Percentiles rank a stretch among this genome's conserved stretches.
phyloP scores from a whole-genome alignment of 1,284 basidiomycete species.

The Ceratobasidium sp. region DNA sequence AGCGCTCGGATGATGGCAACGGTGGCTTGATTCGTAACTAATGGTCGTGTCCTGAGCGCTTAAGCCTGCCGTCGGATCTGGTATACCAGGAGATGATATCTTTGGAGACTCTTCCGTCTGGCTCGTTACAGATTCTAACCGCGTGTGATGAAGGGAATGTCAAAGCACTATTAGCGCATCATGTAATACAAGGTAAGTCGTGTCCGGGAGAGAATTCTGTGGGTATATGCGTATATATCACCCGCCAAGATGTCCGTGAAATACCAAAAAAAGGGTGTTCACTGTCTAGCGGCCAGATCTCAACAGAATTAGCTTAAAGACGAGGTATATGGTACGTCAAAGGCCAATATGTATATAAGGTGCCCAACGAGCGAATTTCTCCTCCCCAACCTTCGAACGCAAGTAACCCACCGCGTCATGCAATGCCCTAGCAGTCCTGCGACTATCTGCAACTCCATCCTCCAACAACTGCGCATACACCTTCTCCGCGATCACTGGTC shows the following conservation, averaged over 20 bases:
- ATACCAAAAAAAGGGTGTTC: too few relatives aligned
- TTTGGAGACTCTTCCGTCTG: conserved; percentile 6
- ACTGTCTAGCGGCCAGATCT: not conserved
- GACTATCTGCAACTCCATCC: not conserved
- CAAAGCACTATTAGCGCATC: conserved; percentile 12
- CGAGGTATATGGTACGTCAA: not conserved
- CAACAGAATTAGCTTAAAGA: not conserved
- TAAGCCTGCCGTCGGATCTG: not conserved
- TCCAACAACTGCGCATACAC: conserved; percentile 1
- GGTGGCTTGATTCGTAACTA: not conserved
- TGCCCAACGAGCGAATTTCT: conserved; percentile 3
- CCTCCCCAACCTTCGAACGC: conserved; percentile 8
- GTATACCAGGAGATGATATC: conserved; percentile 20
- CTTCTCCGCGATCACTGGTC: not conserved
- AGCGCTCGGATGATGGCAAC: not conserved
- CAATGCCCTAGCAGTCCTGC: not conserved
- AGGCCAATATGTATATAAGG: conserved; percentile 30
- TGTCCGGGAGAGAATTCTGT: too few relatives aligned
- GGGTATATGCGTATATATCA: not conserved
- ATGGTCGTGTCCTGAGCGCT: not conserved
- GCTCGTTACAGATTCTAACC: not conserved
- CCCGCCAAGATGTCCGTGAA: not conserved
- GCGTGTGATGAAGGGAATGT: conserved; percentile 19
- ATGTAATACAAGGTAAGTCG: conserved; percentile 17
- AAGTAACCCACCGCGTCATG: not conserved